Evolutionary conservation across 176 grass and related monocot genomes (phyloP).

Genomic region (Puya raimondii): DNA sequence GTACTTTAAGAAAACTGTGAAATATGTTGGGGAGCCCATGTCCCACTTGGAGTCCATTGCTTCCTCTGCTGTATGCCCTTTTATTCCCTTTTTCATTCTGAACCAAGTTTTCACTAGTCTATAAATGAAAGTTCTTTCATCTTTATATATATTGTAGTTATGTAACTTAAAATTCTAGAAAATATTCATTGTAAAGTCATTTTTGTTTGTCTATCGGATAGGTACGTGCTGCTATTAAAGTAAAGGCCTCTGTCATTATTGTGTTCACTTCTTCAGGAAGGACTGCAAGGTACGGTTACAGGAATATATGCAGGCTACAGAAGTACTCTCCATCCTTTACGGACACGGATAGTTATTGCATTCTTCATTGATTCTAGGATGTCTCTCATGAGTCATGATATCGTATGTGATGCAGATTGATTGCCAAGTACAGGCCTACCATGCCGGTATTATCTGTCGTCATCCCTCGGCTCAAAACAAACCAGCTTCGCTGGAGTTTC

Average conservation of each 20-base stretch:
- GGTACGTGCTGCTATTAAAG: constrained; percentile 97
- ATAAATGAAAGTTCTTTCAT: background rate
- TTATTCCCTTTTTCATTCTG: background rate
- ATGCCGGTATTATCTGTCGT: constrained; percentile 99
- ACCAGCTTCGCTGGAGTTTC: constrained; percentile 96
- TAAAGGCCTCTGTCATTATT: constrained; percentile 96
- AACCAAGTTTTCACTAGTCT: background rate
- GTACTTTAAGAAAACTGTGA: constrained; percentile 92
- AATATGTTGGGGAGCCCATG: constrained; percentile 38
- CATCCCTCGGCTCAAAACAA: constrained; percentile 95
- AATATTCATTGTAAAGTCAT: background rate
- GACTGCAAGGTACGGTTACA: constrained; percentile 63
- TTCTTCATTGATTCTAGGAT: background rate
- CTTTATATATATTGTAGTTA: background rate
- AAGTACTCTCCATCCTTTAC: background rate
- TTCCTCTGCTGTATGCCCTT: constrained; percentile 33
- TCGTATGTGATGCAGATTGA: constrained; percentile 42
- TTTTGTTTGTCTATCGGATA: constrained; percentile 6
- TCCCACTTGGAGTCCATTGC: constrained; percentile 25
- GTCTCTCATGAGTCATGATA: background rate
- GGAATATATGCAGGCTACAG: background rate
- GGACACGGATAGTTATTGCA: background rate
- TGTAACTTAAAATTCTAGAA: background rate
- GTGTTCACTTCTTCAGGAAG: constrained; percentile 97
- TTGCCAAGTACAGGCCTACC: constrained; percentile 90